Evolutionary conservation across 1,284 basidiomycete species (phyloP), one percentile per base, ranked within the genome.

Genomic region (Anthracocystis walkeri): DNA sequence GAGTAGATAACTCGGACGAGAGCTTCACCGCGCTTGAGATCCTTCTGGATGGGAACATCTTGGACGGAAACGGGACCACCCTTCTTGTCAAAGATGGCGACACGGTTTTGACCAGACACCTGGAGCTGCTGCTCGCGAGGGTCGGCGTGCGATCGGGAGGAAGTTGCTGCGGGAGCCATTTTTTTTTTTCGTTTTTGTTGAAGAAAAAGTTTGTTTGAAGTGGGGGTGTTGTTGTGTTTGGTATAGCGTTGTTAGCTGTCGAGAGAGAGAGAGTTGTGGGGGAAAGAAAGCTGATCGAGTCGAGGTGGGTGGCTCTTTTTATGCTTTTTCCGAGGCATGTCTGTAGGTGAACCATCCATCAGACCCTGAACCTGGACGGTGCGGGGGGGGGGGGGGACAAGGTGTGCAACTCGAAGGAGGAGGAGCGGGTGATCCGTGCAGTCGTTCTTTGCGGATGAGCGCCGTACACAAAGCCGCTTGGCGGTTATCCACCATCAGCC

Each of bases 11-110:
- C 88, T 85, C 91, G 90, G 85, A 95, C 89, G 73, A 95, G 90
- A 78, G 91, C 93, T 86, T 95, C 90, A 61, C 92, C 92, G 1
- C 91, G 91, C 25, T 88, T 87, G 85, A 95, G 92, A 16, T 92
- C 88, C 21, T 87, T 86, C 60, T 87, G 89, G 80, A 95, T 91
- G 23, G 87, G 60, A 11, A 62, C 52, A 16, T 69, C 59, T 20
- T 71, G 62, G 64, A 82, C 52, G 4, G 60, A 64, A 48, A 81
- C 67, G 29, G 77, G 74, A 18, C 79, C 78, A 23, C 78, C 77
- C 53, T 82, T 55, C 69, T 82, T 65, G 59, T 74, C 62, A 33
- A 76, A 79, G 67, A 80, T 71, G 54, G 80, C 80, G 46, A 65
- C 79, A 1, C 61, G 74, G 54, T 75, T 72, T 27, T 63, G 49